Percentiles rank a stretch among this genome's conserved stretches.
phyloP scores from a whole-genome alignment of 2,329 filamentous ascomycete genomes.

The Neurospora sp. region DNA sequence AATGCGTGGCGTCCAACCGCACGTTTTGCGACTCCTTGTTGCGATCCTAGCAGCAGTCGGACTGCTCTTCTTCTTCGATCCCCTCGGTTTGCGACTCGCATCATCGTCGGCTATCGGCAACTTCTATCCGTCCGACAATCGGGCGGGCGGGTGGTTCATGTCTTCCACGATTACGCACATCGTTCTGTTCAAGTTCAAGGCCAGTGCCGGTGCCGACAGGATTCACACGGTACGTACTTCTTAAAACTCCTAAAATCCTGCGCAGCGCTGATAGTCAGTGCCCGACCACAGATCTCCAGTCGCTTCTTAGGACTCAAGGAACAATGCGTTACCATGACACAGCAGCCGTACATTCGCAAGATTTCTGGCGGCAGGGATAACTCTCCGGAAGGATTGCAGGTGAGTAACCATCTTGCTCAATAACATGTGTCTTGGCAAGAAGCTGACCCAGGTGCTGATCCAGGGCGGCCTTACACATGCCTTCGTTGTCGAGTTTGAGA shows the following conservation, averaged over 20 bases:
- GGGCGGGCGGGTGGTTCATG: not conserved
- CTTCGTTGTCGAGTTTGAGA: slow-evolving; percentile 31
- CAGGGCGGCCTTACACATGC: slow-evolving; percentile 32
- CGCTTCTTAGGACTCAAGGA: slow-evolving; percentile 46
- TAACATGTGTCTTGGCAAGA: not conserved
- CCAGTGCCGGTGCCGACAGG: slow-evolving; percentile 3
- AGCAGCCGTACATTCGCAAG: slow-evolving; percentile 50
- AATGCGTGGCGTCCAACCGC: not conserved
- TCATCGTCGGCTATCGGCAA: slow-evolving; percentile 6
- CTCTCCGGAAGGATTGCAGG: slow-evolving; percentile 50
- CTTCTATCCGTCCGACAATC: not conserved
- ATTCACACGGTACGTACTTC: slow-evolving; percentile 8
- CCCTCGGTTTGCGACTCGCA: slow-evolving; percentile 9
- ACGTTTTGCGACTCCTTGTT: not conserved
- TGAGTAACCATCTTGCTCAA: slow-evolving; percentile 22
- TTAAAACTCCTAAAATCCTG: not conserved
- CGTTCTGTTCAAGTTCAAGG: slow-evolving; percentile 15
- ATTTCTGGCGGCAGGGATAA: slow-evolving; percentile 51
- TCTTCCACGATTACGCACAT: slow-evolving; percentile 10
- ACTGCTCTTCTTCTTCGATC: slow-evolving; percentile 14
- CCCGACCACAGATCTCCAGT: slow-evolving; percentile 2
- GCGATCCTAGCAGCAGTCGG: not conserved
- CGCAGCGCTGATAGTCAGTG: not conserved
- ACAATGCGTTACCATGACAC: slow-evolving; percentile 46
- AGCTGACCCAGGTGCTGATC: slow-evolving; percentile 2